Conservation (phyloP, 345 rosid species). For the Fremontodendron californicum region DNA sequence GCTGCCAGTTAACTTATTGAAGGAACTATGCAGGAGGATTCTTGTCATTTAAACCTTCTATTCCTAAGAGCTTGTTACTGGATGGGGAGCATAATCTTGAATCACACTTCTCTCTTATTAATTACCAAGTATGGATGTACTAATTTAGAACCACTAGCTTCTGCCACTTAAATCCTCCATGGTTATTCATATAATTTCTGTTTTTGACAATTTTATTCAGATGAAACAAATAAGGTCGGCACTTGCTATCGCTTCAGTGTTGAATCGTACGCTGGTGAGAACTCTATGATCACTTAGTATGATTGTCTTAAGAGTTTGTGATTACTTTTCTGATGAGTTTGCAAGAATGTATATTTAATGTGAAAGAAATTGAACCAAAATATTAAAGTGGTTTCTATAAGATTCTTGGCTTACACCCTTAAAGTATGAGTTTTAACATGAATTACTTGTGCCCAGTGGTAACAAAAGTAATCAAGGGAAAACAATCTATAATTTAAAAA, state of each 20-base stretch:
- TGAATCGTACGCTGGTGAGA: constrained; percentile 92
- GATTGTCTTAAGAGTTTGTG: neutral
- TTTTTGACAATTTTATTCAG: constrained; percentile 39
- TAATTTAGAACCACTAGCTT: constrained; percentile 18
- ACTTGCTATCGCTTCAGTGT: constrained; percentile 73
- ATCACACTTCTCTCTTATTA: constrained; percentile 73
- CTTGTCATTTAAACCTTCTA: constrained; percentile 79
- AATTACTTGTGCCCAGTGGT: neutral
- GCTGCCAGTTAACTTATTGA: constrained; percentile 16
- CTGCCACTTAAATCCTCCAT: constrained; percentile 1
- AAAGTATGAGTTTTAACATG: neutral
- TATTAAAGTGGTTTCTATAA: neutral
- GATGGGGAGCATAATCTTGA: constrained; percentile 79
- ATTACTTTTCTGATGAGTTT: neutral
- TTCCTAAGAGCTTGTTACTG: constrained; percentile 75
- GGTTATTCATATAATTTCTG: constrained; percentile 20
- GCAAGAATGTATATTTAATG: neutral
- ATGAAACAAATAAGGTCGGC: constrained; percentile 92
- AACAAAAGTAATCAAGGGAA: neutral
- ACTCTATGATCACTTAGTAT: neutral
- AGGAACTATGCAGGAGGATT: constrained; percentile 71
- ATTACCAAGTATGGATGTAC: constrained; percentile 68
- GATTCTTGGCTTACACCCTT: neutral
- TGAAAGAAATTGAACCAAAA: neutral
- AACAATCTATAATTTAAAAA: neutral